These are phyloP conservation scores for Thielaviopsis punctulata DNA, from an alignment of 2,329 filamentous ascomycete species.

Conservation along the genomic window DNA sequence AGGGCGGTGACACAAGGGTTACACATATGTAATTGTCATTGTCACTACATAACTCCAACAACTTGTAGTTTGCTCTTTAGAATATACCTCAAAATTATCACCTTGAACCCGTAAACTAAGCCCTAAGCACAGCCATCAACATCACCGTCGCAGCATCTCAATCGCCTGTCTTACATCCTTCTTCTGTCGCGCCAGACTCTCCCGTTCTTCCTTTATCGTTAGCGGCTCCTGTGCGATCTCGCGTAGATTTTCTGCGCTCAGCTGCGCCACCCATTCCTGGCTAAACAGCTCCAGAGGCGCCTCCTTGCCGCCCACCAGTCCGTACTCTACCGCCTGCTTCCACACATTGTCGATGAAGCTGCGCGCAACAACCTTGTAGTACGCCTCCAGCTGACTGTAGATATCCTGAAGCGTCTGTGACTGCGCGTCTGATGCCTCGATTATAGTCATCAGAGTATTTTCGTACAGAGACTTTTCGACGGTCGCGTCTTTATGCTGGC, in stretches of 20 bases:
- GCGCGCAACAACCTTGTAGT: conserved; percentile 19
- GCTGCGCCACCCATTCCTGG: conserved; percentile 18
- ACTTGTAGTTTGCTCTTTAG: too few species aligned
- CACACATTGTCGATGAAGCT: conserved; percentile 22
- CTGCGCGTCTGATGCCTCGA: conserved; percentile 3
- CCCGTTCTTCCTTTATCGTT: conserved; percentile 23
- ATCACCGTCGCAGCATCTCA: not conserved
- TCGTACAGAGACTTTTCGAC: conserved; percentile 4
- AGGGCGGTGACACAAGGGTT: too few species aligned
- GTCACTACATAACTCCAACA: too few species aligned
- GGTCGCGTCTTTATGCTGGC: not conserved
- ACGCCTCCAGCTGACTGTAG: conserved; percentile 19
- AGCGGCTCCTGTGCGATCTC: conserved; percentile 17
- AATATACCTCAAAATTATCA: too few species aligned
- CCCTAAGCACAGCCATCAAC: not conserved
- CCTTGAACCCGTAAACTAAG: not conserved
- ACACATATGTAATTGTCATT: too few species aligned
- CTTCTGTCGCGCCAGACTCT: conserved; percentile 21
- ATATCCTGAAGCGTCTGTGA: conserved; percentile 16
- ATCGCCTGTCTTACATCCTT: not conserved
- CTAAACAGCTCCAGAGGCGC: conserved; percentile 18
- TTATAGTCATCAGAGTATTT: not conserved
- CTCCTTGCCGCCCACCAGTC: conserved; percentile 15
- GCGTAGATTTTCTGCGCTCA: conserved; percentile 15
- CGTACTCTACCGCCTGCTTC: conserved; percentile 17